Percentiles rank a stretch among this genome's conserved stretches.
Evolutionary conservation across 208 protist species (phyloP).

Genomic region (Phytomonas francai): DNA sequence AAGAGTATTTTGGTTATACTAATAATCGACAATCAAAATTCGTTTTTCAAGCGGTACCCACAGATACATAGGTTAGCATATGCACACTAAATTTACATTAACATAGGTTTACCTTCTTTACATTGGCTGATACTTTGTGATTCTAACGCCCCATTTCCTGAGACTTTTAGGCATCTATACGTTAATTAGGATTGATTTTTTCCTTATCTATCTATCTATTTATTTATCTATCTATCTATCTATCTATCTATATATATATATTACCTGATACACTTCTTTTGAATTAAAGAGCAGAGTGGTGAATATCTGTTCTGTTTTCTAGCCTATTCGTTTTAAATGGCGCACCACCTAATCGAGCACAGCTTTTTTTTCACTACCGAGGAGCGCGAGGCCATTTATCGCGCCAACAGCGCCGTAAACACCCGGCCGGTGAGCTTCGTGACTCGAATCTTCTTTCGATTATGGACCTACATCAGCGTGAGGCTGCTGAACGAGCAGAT

Average conservation of each 20-base stretch:
- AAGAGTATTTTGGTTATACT: background rate
- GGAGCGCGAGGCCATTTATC: constrained; percentile 65
- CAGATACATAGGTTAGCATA: background rate
- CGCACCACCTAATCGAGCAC: constrained; percentile 50
- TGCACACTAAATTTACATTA: background rate
- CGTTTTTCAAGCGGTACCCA: background rate
- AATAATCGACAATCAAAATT: background rate
- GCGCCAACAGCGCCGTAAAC: constrained; percentile 54
- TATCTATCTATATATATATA: background rate
- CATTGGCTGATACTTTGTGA: background rate
- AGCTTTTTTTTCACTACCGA: constrained; percentile 72
- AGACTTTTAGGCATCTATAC: no score
- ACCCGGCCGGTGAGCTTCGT: constrained; percentile 71
- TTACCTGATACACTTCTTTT: background rate
- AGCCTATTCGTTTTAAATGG: constrained; percentile 16
- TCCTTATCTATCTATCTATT: no score
- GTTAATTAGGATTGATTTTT: no score
- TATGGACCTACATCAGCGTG: constrained; percentile 55
- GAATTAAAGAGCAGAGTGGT: background rate
- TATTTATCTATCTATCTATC: no score
- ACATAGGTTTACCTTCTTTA: background rate
- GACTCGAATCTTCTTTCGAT: constrained; percentile 49
- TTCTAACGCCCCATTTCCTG: background rate
- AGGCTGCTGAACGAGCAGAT: constrained; percentile 69
- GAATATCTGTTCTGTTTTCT: background rate